phyloP scores from a whole-genome alignment of 2,329 filamentous ascomycete genomes.

The Dactylellina cionopaga region DNA sequence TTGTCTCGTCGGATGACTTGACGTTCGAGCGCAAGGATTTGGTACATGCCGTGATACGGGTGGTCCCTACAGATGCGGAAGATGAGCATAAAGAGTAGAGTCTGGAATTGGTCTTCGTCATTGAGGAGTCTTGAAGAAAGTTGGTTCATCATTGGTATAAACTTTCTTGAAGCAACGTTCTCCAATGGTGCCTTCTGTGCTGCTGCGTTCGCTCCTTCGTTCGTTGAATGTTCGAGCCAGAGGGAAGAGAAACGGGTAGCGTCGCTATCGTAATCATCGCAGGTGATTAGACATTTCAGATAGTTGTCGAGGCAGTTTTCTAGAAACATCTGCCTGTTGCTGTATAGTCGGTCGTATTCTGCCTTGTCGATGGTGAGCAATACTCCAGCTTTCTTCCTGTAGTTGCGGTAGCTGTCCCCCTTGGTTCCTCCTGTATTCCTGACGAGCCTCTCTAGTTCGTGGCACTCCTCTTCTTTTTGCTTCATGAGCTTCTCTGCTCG shows the following conservation, averaged over 20 bases:
- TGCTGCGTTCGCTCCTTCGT: conserved; percentile 78
- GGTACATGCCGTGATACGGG: conserved; percentile 96
- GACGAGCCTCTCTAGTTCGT: conserved; percentile 73
- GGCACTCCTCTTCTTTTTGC: conserved; percentile 82
- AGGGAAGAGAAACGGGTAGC: conserved; percentile 90
- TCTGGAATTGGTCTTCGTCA: conserved; percentile 76
- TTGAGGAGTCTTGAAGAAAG: conserved; percentile 89
- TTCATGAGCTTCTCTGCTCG: conserved; percentile 81
- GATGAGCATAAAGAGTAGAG: conserved; percentile 76
- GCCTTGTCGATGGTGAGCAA: conserved; percentile 92
- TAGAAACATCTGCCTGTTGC: conserved; percentile 83
- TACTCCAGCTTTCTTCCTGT: conserved; percentile 77
- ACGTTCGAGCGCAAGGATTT: conserved; percentile 79
- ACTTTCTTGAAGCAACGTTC: conserved; percentile 87
- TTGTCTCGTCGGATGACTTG: conserved; percentile 68
- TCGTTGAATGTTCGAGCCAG: conserved; percentile 89
- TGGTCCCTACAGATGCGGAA: conserved; percentile 89
- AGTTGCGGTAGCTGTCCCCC: conserved; percentile 66
- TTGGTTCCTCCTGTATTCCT: conserved; percentile 60
- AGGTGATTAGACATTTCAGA: conserved; percentile 81
- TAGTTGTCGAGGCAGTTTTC: conserved; percentile 92
- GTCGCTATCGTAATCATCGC: conserved; percentile 88
- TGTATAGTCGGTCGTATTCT: conserved; percentile 81
- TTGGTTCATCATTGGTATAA: conserved; percentile 93
- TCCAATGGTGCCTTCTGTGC: conserved; percentile 74